Percentiles rank a stretch among this genome's conserved stretches.
phyloP scores from a whole-genome alignment of 2,329 filamentous ascomycete genomes.

The Cordyceps pruinosa region DNA sequence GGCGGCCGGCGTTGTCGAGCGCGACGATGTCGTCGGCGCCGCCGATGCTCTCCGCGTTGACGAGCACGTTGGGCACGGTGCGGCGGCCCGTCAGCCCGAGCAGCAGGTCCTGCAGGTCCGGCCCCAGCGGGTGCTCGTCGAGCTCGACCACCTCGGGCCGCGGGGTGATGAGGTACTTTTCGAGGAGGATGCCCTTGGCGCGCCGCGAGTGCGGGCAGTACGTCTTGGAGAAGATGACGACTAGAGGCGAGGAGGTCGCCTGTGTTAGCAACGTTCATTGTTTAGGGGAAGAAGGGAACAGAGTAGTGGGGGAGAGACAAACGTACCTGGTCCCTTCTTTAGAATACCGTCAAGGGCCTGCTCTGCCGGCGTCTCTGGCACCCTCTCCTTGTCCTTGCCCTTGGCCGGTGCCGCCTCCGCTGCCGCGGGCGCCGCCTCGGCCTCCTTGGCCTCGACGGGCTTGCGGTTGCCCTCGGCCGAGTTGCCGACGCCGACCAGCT shows the following conservation, averaged over 20 bases:
- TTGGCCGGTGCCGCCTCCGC: background rate
- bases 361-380: slow-evolving; percentile 56
- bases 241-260: slow-evolving; percentile 38
- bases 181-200: slow-evolving; percentile 78
- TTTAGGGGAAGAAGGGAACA: background rate
- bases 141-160: slow-evolving; percentile 84
- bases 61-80: slow-evolving; percentile 88
- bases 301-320: too few relatives aligned
- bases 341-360: slow-evolving; percentile 69
- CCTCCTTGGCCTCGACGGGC: slow-evolving; percentile 20
- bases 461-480: slow-evolving; percentile 45
- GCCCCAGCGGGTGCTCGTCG: slow-evolving; percentile 71
- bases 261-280: background rate
- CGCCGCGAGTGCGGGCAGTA: slow-evolving; percentile 83
- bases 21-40: slow-evolving; percentile 79
- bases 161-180: slow-evolving; percentile 77
- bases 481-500: slow-evolving; percentile 53
- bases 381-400: slow-evolving; percentile 21
- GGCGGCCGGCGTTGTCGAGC: slow-evolving; percentile 58
- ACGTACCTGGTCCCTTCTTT: slow-evolving; percentile 74
- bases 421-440: background rate
- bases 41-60: slow-evolving; percentile 83
- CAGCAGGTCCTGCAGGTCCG: slow-evolving; percentile 64
- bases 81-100: slow-evolving; percentile 66
- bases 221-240: slow-evolving; percentile 93